Conservation (phyloP, 257 asterid genomes). For the Solanum gandarillasii region DNA sequence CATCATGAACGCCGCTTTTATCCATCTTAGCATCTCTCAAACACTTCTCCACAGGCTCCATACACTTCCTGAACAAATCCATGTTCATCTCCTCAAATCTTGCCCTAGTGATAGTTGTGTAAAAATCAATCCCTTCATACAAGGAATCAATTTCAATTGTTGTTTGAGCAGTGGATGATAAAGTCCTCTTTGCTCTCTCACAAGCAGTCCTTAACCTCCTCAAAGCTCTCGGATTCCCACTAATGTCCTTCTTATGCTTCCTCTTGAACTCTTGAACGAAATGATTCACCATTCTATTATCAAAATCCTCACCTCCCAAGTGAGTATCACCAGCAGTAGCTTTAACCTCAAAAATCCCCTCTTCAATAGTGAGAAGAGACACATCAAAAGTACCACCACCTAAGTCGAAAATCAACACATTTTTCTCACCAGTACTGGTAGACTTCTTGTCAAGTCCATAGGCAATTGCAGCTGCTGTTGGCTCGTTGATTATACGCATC, state of each 20-base stretch:
- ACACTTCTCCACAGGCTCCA: slow-evolving; percentile 24
- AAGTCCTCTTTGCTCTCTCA: slow-evolving; percentile 15
- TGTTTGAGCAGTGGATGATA: slow-evolving; percentile 19
- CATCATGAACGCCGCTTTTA: slow-evolving; percentile 13
- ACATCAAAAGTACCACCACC: slow-evolving; percentile 24
- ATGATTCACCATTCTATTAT: slow-evolving; percentile 19
- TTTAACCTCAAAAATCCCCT: slow-evolving; percentile 20
- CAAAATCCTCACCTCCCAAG: slow-evolving; percentile 28
- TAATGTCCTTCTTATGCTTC: slow-evolving; percentile 1
- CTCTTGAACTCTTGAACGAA: slow-evolving; percentile 7
- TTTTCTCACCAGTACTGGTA: not conserved
- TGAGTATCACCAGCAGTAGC: slow-evolving; percentile 22
- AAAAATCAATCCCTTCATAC: slow-evolving; percentile 2
- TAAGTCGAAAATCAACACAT: slow-evolving; percentile 12
- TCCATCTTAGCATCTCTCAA: slow-evolving; percentile 24
- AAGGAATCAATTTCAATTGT: slow-evolving; percentile 7
- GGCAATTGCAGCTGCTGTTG: slow-evolving; percentile 12
- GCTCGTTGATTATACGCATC: slow-evolving; percentile 13
- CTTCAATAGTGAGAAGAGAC: slow-evolving; percentile 12
- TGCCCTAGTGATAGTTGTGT: slow-evolving; percentile 5
- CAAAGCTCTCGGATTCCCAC: slow-evolving; percentile 7
- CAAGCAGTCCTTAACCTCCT: slow-evolving; percentile 19
- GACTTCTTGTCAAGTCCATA: slow-evolving; percentile 15
- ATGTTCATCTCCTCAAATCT: slow-evolving; percentile 21
- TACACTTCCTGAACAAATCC: slow-evolving; percentile 24